Evolutionary conservation across 768 basidiomycete species (phyloP), one percentile per base, ranked within the genome.

Genomic region (Leccinum ochraceum): DNA sequence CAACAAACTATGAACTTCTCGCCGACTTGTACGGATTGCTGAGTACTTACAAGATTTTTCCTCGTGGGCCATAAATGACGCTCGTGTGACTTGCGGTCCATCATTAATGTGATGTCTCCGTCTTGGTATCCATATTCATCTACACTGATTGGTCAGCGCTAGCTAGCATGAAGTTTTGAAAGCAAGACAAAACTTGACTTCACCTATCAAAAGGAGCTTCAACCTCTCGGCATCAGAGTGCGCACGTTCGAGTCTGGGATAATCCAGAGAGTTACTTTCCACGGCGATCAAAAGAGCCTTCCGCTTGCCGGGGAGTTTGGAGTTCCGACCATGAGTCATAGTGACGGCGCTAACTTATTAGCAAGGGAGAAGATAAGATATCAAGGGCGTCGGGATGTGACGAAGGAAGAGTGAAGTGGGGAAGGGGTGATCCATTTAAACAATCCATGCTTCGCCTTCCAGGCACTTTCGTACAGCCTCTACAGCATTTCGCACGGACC

Each of bases 81-180:
- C 28, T 30, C 2, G 13, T 74, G 64, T 26, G 56, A 63, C 8
- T 54, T 50, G 44, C 65, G 61, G 60, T 85, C 81, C 44, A 81
- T 73, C 57, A 86, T 77, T 0, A 80, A 67, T 0, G 73, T 75
- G 24, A 85, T 79, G 53, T 83, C 67, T 4, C 74, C 69, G 0
- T 68, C 61, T 13, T 68, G 24, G 61, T 84, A 84, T 0, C 66
- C 68, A 63, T 78, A 83, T 9, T 24, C 52, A 6, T 77, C 80
- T 32, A 39, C 4, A 44, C 3, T 13, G 4, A 22, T 7, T 13
- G 7, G 32, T 32, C 32, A 32, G 10, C 30, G 30, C 32, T 32
- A 32, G 32, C 32, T 9, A 30, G 30, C 30, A 32, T n/a, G 17
- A 24, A 13, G 34, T 34, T 34, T 11, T 11, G 7, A 42, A 36